Percentiles rank a stretch among this genome's conserved stretches.
phyloP scores from a whole-genome alignment of 805 yeast species.

The Pichia gijzeniarum region DNA sequence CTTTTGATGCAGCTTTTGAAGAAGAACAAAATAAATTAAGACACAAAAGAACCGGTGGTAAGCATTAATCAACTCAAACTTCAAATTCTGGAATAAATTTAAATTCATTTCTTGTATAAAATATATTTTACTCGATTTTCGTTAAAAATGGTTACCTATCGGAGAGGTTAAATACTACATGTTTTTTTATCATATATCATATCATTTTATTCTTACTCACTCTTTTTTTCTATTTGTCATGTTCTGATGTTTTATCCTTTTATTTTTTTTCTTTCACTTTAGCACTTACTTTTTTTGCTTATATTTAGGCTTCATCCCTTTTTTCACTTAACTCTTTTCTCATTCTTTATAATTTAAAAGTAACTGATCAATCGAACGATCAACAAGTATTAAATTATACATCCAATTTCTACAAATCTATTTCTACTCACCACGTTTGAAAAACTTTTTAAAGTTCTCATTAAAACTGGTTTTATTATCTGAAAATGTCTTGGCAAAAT shows the following conservation, averaged over 20 bases:
- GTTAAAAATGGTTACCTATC: too few relatives aligned
- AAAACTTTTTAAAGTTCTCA: constrained; percentile 61
- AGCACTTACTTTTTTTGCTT: background rate
- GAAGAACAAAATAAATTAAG: constrained; percentile 61
- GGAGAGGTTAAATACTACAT: background rate
- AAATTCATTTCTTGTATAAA: too few relatives aligned
- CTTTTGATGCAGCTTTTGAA: constrained; percentile 79
- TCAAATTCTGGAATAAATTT: too few relatives aligned
- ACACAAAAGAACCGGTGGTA: constrained; percentile 65
- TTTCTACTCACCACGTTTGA: constrained; percentile 28
- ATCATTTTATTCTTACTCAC: background rate
- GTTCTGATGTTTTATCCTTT: background rate
- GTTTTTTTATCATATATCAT: background rate
- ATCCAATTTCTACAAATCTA: background rate
- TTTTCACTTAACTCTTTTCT: background rate
- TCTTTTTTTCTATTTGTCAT: background rate
- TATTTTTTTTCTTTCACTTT: background rate
- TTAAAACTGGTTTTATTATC: constrained; percentile 62
- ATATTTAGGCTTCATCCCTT: background rate
- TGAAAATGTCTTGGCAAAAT: constrained; percentile 37
- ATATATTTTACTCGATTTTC: too few relatives aligned
- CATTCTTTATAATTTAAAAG: background rate
- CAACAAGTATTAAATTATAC: background rate
- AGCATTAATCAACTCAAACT: constrained; percentile 36
- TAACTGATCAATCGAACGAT: background rate